Base-by-base conservation (phyloP, 768 basidiomycete genomes). In the Leccinum boreale region DNA sequence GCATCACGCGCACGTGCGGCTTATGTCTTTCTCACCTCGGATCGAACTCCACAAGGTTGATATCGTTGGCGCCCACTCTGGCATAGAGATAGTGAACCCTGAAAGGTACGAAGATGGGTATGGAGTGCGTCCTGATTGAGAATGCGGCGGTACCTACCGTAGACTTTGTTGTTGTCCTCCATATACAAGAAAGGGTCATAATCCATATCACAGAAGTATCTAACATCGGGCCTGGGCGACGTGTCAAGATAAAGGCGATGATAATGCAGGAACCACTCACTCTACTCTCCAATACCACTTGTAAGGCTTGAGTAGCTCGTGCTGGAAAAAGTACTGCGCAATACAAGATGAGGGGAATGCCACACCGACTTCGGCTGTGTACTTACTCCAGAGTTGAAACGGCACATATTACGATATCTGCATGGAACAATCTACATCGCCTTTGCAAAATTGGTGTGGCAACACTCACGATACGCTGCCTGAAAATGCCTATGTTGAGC, bases 391-490 rank as follows among this genome's bases (percentile, higher is more conserved):
- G 85, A 87, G 69, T 88, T 86, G 72, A 82, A 90, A 36, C 87
- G 78, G 67, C 87, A 89, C 88, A 90, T 89, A 54, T 88, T 86
- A n/a, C 86, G 79, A 62, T 90, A 88, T n/a, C 76, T 79, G 31
- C 35, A 8, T 21, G 11, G 48, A 28, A 15, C 10, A 39, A 42
- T 50, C 12, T 12, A 6, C 24, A 26, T 48, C 9, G 14, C 11
- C 17, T 15, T 12, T 47, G 14, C 21, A 24, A 46, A n/a, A 26
- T 10, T 23, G 4, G 24, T 19, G 31, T 23, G 49, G 45, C 19
- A 9, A 52, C 11, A 73, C 75, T 63, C 53, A 79, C 77, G 79
- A 73, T 6, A 80, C 72, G 57, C 79, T 80, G 33, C 75, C 79
- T 79, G 4, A 53, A n/a, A 39, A 60, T 61, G 31, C 0, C 45